Evolutionary conservation across 73 alveolate genomes (phyloP), one percentile per base, ranked within the genome.

Genomic region (Symbiodinium natans): DNA sequence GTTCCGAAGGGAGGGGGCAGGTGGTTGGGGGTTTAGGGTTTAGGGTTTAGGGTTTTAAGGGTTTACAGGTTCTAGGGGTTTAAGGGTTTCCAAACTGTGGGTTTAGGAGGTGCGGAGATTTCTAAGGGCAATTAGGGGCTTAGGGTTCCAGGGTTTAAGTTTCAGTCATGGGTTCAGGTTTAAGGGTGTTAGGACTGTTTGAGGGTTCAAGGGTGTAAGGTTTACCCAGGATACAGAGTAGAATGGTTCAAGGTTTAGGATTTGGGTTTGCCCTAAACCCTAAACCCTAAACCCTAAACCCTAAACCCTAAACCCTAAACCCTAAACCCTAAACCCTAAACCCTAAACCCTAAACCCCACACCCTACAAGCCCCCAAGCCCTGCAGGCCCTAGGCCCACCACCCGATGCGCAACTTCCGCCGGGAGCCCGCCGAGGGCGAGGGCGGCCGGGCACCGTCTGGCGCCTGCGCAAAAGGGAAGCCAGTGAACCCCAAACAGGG

Each of bases 401-500:
- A 25, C 97, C 98, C 98, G 43, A 92, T 92, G 43, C 92, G 98
- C 34, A 92, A 92, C 84, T 75, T 74, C 36, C 98, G 83, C 46
- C 98, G 90, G 23, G 92, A 75, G 33, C 84, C 92, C 25, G 98
- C 92, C 8, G 98, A 75, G 41, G 98, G 98, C 71, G 98, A 92
- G 19, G 92, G 92, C 0, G 98, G 46, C 19, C 98, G 82, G 25
- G 98, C 98, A 27, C 98, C 98, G 29, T 92, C 98, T 34, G 98
- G 98, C 1, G 98, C 92, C 98, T 92, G 3, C 3, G 13, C 38
- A 40, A 34, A 1, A 42, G 1, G 15, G 42, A 7, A 11, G 56
- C 11, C 56, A 43, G 11, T 43, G 56, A 8, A 43, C 56, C 56
- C 56, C 56, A 43, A 43, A n/a, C n/a, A 23, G 27, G 19, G 21